Evolutionary conservation across 2,329 filamentous ascomycete species (phyloP).

Genomic region (Chrysosphaeria jannelii): DNA sequence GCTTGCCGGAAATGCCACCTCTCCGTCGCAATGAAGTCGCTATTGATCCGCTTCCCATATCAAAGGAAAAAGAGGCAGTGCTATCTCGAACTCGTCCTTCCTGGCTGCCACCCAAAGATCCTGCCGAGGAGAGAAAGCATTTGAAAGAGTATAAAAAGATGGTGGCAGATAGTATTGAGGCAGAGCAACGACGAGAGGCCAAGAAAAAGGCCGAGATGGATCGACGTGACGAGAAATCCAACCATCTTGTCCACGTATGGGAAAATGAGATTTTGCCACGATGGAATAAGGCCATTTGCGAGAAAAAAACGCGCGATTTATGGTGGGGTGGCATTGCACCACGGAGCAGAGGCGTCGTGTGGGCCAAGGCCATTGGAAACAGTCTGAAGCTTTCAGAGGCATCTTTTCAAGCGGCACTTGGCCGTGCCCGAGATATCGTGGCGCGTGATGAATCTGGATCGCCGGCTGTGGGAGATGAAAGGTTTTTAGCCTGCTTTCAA

Average conservation of each 20-base stretch:
- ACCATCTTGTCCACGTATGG: slow-evolving; percentile 32
- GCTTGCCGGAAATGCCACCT: slow-evolving; percentile 38
- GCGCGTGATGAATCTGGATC: slow-evolving; percentile 20
- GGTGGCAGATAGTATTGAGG: slow-evolving; percentile 34
- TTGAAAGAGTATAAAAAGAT: slow-evolving; percentile 62
- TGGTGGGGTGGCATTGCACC: slow-evolving; percentile 62
- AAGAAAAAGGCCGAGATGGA: slow-evolving; percentile 19
- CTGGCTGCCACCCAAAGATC: slow-evolving; percentile 66
- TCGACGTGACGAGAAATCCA: slow-evolving; percentile 21
- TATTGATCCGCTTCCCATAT: slow-evolving; percentile 59
- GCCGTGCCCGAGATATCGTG: slow-evolving; percentile 32
- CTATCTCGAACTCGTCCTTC: slow-evolving; percentile 53
- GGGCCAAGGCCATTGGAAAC: slow-evolving; percentile 43
- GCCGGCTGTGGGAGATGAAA: slow-evolving; percentile 20
- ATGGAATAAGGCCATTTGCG: slow-evolving; percentile 39
- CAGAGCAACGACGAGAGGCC: slow-evolving; percentile 26
- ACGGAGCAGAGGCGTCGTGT: slow-evolving; percentile 35
- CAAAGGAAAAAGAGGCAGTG: slow-evolving; percentile 64
- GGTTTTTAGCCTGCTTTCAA: slow-evolving; percentile 27
- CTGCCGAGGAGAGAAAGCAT: slow-evolving; percentile 71
- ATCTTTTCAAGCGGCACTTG: slow-evolving; percentile 40
- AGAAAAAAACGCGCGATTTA: slow-evolving; percentile 39
- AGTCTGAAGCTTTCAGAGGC: slow-evolving; percentile 33
- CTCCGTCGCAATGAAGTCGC: slow-evolving; percentile 47
- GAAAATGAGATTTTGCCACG: slow-evolving; percentile 47